A percentile compares a stretch with the other conserved stretches of the same genome.
phyloP scores from a whole-genome alignment of 495 filamentous ascomycete species.

The Aspergillus hancockii region DNA sequence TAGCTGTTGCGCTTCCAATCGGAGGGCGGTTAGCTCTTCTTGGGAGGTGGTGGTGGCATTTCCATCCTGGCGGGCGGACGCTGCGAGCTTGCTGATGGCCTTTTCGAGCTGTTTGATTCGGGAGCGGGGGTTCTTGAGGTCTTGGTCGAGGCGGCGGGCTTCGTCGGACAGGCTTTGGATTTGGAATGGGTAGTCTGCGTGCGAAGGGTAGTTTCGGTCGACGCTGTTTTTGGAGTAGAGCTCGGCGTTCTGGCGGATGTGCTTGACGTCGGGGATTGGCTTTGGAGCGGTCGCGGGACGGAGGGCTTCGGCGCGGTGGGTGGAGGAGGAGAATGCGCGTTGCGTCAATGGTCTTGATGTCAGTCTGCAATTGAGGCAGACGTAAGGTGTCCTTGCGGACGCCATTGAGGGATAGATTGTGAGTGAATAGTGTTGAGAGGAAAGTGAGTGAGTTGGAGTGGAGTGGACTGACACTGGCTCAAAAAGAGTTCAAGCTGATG shows the following conservation, averaged over 20 bases:
- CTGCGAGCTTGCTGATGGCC: constrained; percentile 37
- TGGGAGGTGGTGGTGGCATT: constrained; percentile 12
- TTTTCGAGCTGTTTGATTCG: constrained; percentile 46
- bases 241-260: constrained; percentile 79
- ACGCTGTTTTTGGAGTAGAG: constrained; percentile 80
- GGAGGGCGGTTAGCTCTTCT: constrained; percentile 31
- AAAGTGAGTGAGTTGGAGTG: neutral
- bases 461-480: neutral
- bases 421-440: constrained; percentile 1
- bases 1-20: constrained; percentile 66
- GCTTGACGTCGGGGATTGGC: constrained; percentile 75
- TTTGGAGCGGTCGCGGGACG: constrained; percentile 79
- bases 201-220: constrained; percentile 77
- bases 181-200: constrained; percentile 61
- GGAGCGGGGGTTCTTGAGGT: constrained; percentile 37
- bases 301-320: constrained; percentile 30
- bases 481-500: neutral
- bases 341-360: constrained; percentile 19
- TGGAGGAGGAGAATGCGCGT: constrained; percentile 35
- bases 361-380: constrained; percentile 43
- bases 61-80: constrained; percentile 26
- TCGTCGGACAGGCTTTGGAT: constrained; percentile 72
- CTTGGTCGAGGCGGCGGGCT: constrained; percentile 52
- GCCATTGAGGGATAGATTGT: constrained; percentile 24
- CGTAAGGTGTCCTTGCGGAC: constrained; percentile 28